A percentile compares a stretch with the other conserved stretches of the same genome.
Evolutionary conservation across 2,329 filamentous ascomycete genomes (phyloP).

Genomic region (Ophiostoma pallidulum): DNA sequence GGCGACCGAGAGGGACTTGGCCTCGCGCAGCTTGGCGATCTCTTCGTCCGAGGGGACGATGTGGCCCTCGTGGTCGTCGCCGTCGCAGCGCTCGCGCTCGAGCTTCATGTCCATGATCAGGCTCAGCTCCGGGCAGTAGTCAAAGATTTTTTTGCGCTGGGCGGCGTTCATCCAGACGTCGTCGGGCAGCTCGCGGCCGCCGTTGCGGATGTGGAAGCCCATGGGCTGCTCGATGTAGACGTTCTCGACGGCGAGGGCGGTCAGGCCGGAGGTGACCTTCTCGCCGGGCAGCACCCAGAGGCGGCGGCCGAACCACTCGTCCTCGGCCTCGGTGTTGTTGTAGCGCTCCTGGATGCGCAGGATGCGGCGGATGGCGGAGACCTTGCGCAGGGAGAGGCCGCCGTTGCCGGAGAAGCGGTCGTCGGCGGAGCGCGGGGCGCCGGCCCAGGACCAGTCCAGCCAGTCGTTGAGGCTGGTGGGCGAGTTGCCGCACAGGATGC

Average conservation of each 20-base stretch:
- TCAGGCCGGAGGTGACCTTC: conserved; percentile 33
- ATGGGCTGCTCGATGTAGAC: conserved; percentile 41
- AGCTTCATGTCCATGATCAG: conserved; percentile 50
- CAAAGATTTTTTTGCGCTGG: conserved; percentile 38
- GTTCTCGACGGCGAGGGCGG: conserved; percentile 40
- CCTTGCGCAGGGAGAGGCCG: conserved; percentile 43
- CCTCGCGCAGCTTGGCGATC: not conserved
- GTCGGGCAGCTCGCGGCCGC: conserved; percentile 32
- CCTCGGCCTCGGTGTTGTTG: conserved; percentile 42
- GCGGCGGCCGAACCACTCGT: conserved; percentile 45
- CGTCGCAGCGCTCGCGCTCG: conserved; percentile 36
- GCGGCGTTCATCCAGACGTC: conserved; percentile 37
- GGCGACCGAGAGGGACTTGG: not conserved
- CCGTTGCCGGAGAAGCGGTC: conserved; percentile 43
- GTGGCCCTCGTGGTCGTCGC: conserved; percentile 24
- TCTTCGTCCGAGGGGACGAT: conserved; percentile 14
- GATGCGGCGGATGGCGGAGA: conserved; percentile 40
- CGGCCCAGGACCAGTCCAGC: conserved; percentile 46
- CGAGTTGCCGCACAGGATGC: conserved; percentile 46
- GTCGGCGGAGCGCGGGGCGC: conserved; percentile 34
- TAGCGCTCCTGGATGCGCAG: conserved; percentile 40
- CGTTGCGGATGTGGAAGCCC: conserved; percentile 43
- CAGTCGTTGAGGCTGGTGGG: conserved; percentile 42
- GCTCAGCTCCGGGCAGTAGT: conserved; percentile 47
- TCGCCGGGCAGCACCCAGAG: conserved; percentile 38